These are phyloP conservation scores for Leccinum aurantiacum DNA, from an alignment of 768 basidiomycete species.

Conservation along the genomic window DNA sequence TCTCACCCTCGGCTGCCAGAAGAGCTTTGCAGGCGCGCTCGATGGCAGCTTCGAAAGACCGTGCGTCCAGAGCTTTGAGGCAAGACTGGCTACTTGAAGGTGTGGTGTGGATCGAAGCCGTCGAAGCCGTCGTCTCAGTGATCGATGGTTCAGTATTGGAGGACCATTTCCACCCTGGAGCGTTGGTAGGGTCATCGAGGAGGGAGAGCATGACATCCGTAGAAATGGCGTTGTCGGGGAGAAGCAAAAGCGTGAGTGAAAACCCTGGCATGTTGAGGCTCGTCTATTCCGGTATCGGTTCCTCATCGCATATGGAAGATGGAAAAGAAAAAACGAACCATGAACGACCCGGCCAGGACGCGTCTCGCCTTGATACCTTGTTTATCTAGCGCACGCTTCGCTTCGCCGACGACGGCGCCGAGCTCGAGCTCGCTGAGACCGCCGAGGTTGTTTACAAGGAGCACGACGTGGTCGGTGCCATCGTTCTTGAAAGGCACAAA, in stretches of 20 bases:
- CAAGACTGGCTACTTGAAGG: slow-evolving; percentile 5
- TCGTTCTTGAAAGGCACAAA: slow-evolving; percentile 70
- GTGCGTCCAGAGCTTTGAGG: slow-evolving; percentile 43
- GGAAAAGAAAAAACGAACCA: slow-evolving; percentile 49
- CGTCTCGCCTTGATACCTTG: slow-evolving; percentile 57
- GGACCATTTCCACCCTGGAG: slow-evolving; percentile 88
- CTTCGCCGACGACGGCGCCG: slow-evolving; percentile 63
- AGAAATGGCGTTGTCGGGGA: slow-evolving; percentile 51
- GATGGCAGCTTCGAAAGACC: slow-evolving; percentile 55
- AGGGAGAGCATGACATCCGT: slow-evolving; percentile 55
- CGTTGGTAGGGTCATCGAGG: slow-evolving; percentile 64
- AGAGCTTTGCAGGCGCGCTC: slow-evolving; percentile 63
- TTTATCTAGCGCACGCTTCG: slow-evolving; percentile 51
- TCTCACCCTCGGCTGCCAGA: slow-evolving; percentile 79
- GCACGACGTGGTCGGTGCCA: slow-evolving; percentile 65
- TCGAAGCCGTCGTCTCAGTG: slow-evolving; percentile 9
- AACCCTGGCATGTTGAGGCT: slow-evolving; percentile 94
- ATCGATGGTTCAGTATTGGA: slow-evolving; percentile 42
- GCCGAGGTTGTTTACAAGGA: slow-evolving; percentile 87
- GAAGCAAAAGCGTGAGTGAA: slow-evolving; percentile 77
- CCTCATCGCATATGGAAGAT: background rate
- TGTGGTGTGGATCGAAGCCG: slow-evolving; percentile 12
- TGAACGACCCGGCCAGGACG: slow-evolving; percentile 78
- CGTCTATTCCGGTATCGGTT: slow-evolving; percentile 47
- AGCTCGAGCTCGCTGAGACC: slow-evolving; percentile 84